Conservation (phyloP, 202 grass and related monocot genomes). For the Cymbopogon flexuosus region DNA sequence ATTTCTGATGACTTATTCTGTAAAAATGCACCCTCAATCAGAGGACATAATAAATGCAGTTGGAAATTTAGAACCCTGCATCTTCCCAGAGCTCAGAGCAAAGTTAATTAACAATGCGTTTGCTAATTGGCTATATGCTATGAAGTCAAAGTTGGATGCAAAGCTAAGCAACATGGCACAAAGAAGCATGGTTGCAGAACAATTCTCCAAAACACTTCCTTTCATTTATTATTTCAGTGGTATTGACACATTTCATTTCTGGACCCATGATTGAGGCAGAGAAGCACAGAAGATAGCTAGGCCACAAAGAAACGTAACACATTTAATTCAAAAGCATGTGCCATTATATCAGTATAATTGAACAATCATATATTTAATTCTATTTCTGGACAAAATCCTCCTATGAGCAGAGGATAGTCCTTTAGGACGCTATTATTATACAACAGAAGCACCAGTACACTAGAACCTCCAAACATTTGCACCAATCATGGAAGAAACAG, state of each 20-base stretch:
- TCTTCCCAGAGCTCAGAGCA: neutral
- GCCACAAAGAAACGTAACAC: neutral
- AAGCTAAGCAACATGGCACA: neutral
- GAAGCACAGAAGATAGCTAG: neutral
- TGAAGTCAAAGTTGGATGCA: neutral
- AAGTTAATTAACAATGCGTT: neutral
- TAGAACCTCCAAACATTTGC: neutral
- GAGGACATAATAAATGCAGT: neutral
- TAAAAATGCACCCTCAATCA: neutral
- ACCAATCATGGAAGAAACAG: neutral
- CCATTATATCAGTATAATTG: neutral
- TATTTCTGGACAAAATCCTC: neutral
- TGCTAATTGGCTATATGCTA: neutral
- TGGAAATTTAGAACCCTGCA: neutral
- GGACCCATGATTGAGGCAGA: neutral
- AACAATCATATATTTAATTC: neutral
- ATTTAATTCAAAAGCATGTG: neutral
- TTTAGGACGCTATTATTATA: neutral
- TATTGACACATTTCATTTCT: neutral
- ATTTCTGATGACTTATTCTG: neutral
- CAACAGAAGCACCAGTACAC: neutral
- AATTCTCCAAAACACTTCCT: neutral
- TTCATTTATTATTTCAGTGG: no score
- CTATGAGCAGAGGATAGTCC: neutral
- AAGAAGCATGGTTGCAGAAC: neutral